Conservation (phyloP, 2,329 filamentous ascomycete species). For the Cladosporium phlei region DNA sequence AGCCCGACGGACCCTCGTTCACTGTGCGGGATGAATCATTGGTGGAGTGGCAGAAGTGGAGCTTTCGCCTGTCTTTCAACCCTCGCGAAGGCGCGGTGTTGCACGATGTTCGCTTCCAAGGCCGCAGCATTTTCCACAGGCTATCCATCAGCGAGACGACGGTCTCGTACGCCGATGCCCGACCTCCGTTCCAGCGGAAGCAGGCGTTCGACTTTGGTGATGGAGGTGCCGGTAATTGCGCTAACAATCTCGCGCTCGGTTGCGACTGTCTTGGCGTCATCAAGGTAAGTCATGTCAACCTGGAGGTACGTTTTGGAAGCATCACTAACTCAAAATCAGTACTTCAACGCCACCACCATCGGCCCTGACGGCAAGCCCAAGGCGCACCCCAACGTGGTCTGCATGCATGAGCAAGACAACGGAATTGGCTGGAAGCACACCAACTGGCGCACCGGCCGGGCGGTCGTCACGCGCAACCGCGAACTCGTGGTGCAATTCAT, state of each 20-base stretch:
- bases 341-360: constrained; percentile 55
- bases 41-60: constrained; percentile 54
- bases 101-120: constrained; percentile 63
- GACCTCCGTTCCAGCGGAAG: constrained; percentile 62
- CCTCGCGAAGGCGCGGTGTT: constrained; percentile 65
- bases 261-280: constrained; percentile 60
- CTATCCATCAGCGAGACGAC: constrained; percentile 66
- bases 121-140: constrained; percentile 61
- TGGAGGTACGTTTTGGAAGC: too few species aligned
- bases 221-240: constrained; percentile 59
- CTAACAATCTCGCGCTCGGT: constrained; percentile 63
- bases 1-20: constrained; percentile 64
- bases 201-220: constrained; percentile 70
- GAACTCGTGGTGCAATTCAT: constrained; percentile 64
- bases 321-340: too few species aligned
- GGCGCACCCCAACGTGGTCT: constrained; percentile 57
- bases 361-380: constrained; percentile 52
- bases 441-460: constrained; percentile 60
- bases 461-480: constrained; percentile 57
- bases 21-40: constrained; percentile 39
- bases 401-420: constrained; percentile 65
- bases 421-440: constrained; percentile 69
- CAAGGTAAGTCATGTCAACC: too few species aligned
- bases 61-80: constrained; percentile 65
- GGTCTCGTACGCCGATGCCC: constrained; percentile 56